Conservation (phyloP, 306 rosid species). For the Cercis canadensis region DNA sequence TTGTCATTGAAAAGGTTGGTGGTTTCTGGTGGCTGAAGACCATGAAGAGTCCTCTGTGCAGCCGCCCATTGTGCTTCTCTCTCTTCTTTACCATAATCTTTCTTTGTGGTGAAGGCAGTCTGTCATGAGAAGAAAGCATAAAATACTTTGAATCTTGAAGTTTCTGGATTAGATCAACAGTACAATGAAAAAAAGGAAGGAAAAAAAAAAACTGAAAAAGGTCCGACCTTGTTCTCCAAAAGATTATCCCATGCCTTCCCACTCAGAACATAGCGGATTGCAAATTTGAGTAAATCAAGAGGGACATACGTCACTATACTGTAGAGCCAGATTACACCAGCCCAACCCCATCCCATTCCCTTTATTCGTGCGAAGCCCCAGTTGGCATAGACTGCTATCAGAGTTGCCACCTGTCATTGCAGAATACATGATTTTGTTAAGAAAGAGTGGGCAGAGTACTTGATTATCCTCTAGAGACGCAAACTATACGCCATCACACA, state of each 20-base stretch:
- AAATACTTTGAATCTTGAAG: slow-evolving; percentile 20
- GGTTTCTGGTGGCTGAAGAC: slow-evolving; percentile 93
- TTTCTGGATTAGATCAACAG: slow-evolving; percentile 21
- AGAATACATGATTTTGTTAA: slow-evolving; percentile 17
- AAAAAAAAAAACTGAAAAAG: background rate
- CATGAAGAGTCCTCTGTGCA: slow-evolving; percentile 95
- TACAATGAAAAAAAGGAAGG: background rate
- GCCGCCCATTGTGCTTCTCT: slow-evolving; percentile 99
- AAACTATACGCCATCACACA: too few relatives aligned
- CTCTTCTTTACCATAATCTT: slow-evolving; percentile 98
- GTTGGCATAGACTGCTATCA: slow-evolving; percentile 85
- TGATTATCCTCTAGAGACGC: too few relatives aligned
- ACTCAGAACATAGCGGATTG: slow-evolving; percentile 82
- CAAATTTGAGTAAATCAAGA: slow-evolving; percentile 83
- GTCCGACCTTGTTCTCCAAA: slow-evolving; percentile 88
- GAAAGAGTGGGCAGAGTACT: background rate
- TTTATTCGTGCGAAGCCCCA: slow-evolving; percentile 83
- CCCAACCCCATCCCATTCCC: slow-evolving; percentile 99
- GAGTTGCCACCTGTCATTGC: slow-evolving; percentile 76
- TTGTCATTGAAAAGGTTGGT: slow-evolving; percentile 68
- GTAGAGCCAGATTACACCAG: slow-evolving; percentile 92
- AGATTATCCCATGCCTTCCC: slow-evolving; percentile 98
- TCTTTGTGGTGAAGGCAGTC: slow-evolving; percentile 99
- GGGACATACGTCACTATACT: slow-evolving; percentile 87
- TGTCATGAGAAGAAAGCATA: slow-evolving; percentile 40